Conservation (phyloP, 2,329 filamentous ascomycete genomes). For the Trichoderma sp. region DNA sequence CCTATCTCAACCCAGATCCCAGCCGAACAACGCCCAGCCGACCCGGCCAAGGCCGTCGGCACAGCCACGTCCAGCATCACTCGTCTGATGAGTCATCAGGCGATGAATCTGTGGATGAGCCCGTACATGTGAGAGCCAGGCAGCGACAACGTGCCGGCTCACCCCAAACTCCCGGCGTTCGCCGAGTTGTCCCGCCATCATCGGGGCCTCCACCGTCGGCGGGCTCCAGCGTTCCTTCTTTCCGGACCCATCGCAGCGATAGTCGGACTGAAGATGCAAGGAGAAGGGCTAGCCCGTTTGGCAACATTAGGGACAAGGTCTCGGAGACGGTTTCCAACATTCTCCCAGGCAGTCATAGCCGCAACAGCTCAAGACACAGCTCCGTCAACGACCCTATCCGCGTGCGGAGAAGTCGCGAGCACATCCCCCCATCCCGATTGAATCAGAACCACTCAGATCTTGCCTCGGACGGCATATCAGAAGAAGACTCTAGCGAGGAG, state of each 20-base stretch:
- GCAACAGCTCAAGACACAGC: conserved; percentile 36
- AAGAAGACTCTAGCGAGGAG: conserved; percentile 35
- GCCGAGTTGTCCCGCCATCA: conserved; percentile 34
- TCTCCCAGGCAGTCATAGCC: conserved; percentile 38
- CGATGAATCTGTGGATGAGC: conserved; percentile 34
- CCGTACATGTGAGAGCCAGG: conserved; percentile 26
- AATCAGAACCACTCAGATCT: conserved; percentile 43
- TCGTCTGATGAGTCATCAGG: conserved; percentile 42
- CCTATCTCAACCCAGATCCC: conserved; percentile 37
- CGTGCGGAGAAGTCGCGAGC: conserved; percentile 40
- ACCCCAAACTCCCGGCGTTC: conserved; percentile 32
- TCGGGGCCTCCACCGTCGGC: conserved; percentile 30
- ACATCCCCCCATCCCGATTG: conserved; percentile 40
- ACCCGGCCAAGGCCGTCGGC: conserved; percentile 39
- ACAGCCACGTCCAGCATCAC: conserved; percentile 48
- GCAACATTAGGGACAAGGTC: conserved; percentile 42
- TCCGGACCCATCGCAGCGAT: conserved; percentile 36
- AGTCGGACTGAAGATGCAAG: conserved; percentile 36
- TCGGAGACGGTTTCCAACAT: conserved; percentile 45
- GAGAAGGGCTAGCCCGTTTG: conserved; percentile 38
- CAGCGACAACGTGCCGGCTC: conserved; percentile 28
- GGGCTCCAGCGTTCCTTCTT: conserved; percentile 25
- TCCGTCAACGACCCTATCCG: conserved; percentile 33
- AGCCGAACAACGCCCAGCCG: conserved; percentile 30
- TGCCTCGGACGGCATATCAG: conserved; percentile 37